Base-by-base conservation (phyloP, 2,329 filamentous ascomycete species). In the Gremmenia infestans region DNA sequence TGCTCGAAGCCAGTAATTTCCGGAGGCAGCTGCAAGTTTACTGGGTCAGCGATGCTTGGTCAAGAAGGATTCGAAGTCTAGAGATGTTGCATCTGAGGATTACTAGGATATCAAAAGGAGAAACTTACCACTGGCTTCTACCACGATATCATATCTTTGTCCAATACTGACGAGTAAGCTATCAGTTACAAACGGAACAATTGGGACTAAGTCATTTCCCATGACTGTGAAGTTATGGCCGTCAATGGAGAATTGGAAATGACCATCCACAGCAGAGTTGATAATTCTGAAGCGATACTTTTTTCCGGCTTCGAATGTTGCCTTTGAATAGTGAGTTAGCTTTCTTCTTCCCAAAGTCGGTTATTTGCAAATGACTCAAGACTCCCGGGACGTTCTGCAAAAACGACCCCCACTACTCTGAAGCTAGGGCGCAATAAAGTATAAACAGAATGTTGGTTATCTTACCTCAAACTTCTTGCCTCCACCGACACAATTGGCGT, bases 181-280 rank as follows among this genome's bases (percentile, higher is more conserved):
- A 0, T 74, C 72, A 0, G 81, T 77, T 0, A 70, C 69, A 57
- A 79, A 86, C 0, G 83, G 82, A 23, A 73, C 63, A 23, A 86
- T 75, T 0, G 83, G 81, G 0, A 86, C 79, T 4, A 86, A 70
- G 57, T 85, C 84, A n/a, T 70, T 72, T 0, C 77, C 74, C 40
- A 87, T 82, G 37, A 87, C 81, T 0, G 73, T 78, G 61, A 87
- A 67, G 0, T 65, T 75, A 66, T 87, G 83, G 50, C 78, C 76
- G 66, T 82, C 80, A 56, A 82, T 80, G 36, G 72, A 73, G 61
- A 82, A 81, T 43, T 66, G 68, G 61, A 78, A 75, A 57, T 73
- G 72, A 36, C 71, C 72, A 56, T 75, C 74, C 11, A 76, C 69
- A 15, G 72, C 73, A 14, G 70, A 71, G 64, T 79, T 80, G 65